Evolutionary conservation across 257 asterid species (phyloP), one percentile per base, ranked within the genome.

Genomic region (Primulina tabacum): DNA sequence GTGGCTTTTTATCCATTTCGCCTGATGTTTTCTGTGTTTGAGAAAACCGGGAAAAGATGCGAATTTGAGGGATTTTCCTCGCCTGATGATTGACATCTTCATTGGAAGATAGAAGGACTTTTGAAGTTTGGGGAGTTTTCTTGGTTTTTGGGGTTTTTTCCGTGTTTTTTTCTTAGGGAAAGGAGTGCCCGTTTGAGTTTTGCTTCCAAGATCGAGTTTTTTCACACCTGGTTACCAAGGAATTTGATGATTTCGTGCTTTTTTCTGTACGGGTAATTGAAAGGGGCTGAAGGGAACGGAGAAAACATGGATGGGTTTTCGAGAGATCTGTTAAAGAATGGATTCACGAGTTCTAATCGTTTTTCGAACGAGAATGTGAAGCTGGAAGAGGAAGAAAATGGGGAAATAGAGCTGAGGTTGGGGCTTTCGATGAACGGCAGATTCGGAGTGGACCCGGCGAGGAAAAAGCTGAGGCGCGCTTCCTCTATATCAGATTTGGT

Each of bases 391-490:
- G 81, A 47, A 1, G 78, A 21, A 0, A 86, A 72, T 0, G 94
- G 61, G 5, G 92, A 73, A 7, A 38, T 92, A 30, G 93, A 92
- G 82, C 60, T 92, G 67, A 83, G 88, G 71, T 76, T 92, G 69
- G 96, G 95, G 43, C 95, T 90, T 5, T 90, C 98, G 0, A 65
- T 77, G 81, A 92, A 90, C 74, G 98, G 98, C 0, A 73, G 84
- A 71, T 92, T 87, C 65, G 98, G 97, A 2, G 87, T 90, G 69
- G 98, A 92, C 86, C 95, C 95, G 5, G 21, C 72, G 40, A 77
- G 78, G 71, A 75, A 80, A 18, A 77, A 66, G 76, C 81, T 90
- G 0, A 68, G 67, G 10, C 96, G 98, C 57, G 77, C 95, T 3
- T 88, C 92, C 14, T 82, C 96, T 11, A 74, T 83, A 4, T 53